These are phyloP conservation scores for Pseudogymnoascus sp. DNA, from an alignment of 2,329 filamentous ascomycete species.

Conservation along the genomic window DNA sequence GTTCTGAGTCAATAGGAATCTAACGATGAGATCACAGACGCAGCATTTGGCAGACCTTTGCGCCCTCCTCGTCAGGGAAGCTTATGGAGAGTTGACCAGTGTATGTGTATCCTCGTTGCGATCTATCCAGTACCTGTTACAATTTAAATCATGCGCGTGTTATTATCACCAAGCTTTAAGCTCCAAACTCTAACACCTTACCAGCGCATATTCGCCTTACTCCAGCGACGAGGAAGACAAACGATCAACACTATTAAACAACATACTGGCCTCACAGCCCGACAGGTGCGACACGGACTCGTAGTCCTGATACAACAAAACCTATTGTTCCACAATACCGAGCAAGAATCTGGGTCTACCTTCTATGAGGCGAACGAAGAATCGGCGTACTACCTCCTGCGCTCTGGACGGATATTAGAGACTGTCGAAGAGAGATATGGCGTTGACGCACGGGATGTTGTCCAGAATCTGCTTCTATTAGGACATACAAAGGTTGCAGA, in stretches of 20 bases:
- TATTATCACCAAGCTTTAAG: not conserved
- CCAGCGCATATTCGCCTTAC: conserved; percentile 74
- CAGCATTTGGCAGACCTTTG: conserved; percentile 81
- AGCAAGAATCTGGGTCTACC: conserved; percentile 51
- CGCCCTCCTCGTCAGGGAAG: conserved; percentile 77
- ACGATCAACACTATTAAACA: conserved; percentile 59
- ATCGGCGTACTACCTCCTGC: conserved; percentile 72
- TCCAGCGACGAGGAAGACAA: conserved; percentile 72
- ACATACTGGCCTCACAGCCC: conserved; percentile 62
- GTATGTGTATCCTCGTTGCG: conserved; percentile 46
- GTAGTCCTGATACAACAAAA: conserved; percentile 83
- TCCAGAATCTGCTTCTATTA: conserved; percentile 65
- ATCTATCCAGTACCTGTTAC: not conserved
- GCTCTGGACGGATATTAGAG: conserved; percentile 72
- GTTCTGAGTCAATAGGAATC: conserved; percentile 18
- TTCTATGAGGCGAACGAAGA: conserved; percentile 78
- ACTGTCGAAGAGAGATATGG: conserved; percentile 68
- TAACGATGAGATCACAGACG: conserved; percentile 37
- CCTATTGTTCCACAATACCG: conserved; percentile 65
- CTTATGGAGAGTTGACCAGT: conserved; percentile 84
- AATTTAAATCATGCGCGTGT: not conserved
- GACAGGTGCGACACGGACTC: conserved; percentile 72
- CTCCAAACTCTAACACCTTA: conserved; percentile 19
- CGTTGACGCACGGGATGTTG: conserved; percentile 60
- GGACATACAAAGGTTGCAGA: conserved; percentile 69